Conservation (phyloP, 495 filamentous ascomycete species). For the Xylaria castorea region DNA sequence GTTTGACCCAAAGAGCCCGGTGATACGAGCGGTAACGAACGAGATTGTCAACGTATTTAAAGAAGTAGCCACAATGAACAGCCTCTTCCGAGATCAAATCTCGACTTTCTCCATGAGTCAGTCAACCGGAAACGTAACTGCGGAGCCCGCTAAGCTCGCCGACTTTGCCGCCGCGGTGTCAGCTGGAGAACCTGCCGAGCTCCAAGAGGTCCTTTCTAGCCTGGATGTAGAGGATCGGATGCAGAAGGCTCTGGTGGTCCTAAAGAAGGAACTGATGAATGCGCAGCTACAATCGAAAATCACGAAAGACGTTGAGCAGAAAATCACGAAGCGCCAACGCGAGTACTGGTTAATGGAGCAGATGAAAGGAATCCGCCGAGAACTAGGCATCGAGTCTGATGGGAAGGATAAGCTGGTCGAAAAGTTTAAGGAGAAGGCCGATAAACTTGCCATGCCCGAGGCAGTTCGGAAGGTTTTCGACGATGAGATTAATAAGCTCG, state of each 20-base stretch:
- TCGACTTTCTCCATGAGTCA: constrained; percentile 96
- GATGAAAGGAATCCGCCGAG: constrained; percentile 97
- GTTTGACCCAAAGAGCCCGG: constrained; percentile 83
- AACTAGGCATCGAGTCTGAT: constrained; percentile 95
- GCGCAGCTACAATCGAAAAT: constrained; percentile 97
- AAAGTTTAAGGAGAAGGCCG: constrained; percentile 94
- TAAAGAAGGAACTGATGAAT: constrained; percentile 98
- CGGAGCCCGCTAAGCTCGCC: constrained; percentile 92
- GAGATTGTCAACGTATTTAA: constrained; percentile 99
- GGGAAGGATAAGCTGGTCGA: constrained; percentile 98
- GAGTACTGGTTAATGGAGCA: constrained; percentile 99
- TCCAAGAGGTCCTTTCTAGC: constrained; percentile 91
- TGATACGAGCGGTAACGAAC: constrained; percentile 88
- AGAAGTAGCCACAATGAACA: constrained; percentile 91
- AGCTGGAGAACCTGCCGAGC: constrained; percentile 84
- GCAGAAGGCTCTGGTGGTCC: constrained; percentile 84
- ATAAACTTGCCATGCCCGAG: constrained; percentile 95
- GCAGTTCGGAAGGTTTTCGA: constrained; percentile 97
- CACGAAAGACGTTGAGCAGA: constrained; percentile 94
- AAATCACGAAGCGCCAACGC: constrained; percentile 96
- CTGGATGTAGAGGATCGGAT: constrained; percentile 89
- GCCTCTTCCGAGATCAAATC: constrained; percentile 96
- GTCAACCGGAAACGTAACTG: constrained; percentile 89
- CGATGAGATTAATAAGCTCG: constrained; percentile 96
- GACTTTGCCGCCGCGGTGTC: constrained; percentile 98